Evolutionary conservation across 1,284 basidiomycete genomes (phyloP).

Genomic region (Ceratobasidium papillatum): DNA sequence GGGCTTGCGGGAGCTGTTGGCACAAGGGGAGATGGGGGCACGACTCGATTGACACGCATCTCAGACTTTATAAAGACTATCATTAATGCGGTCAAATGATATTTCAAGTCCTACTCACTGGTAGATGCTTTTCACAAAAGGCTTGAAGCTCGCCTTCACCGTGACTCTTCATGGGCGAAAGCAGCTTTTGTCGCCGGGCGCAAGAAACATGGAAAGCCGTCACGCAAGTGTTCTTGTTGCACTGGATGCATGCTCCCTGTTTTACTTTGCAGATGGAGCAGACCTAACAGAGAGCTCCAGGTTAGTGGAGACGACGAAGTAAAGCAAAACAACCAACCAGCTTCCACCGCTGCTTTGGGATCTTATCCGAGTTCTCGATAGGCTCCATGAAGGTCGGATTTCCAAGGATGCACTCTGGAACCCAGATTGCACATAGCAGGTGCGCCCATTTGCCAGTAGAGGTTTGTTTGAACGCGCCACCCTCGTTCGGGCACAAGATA

Average conservation of each 20-base stretch:
- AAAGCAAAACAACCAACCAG: slow-evolving; percentile 66
- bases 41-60: slow-evolving; percentile 62
- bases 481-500: slow-evolving; percentile 94
- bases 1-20: slow-evolving; percentile 26
- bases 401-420: slow-evolving; percentile 92
- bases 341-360: slow-evolving; percentile 94
- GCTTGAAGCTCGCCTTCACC: slow-evolving; percentile 75
- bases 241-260: slow-evolving; percentile 96
- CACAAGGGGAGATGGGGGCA: slow-evolving; percentile 8
- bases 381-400: slow-evolving; percentile 99
- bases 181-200: slow-evolving; percentile 82
- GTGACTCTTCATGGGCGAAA: slow-evolving; percentile 88
- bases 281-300: slow-evolving; percentile 58
- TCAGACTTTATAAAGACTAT: slow-evolving; percentile 54
- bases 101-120: slow-evolving; percentile 62
- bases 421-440: slow-evolving; percentile 96
- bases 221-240: slow-evolving; percentile 90
- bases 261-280: slow-evolving; percentile 87
- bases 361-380: slow-evolving; percentile 87
- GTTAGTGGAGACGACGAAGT: neutral
- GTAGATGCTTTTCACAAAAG: slow-evolving; percentile 89
- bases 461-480: slow-evolving; percentile 99
- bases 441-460: slow-evolving; percentile 95
- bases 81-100: slow-evolving; percentile 20
- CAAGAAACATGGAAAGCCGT: slow-evolving; percentile 96